Evolutionary conservation across 257 asterid genomes (phyloP), one percentile per base, ranked within the genome.

Genomic region (Vinca minor): DNA sequence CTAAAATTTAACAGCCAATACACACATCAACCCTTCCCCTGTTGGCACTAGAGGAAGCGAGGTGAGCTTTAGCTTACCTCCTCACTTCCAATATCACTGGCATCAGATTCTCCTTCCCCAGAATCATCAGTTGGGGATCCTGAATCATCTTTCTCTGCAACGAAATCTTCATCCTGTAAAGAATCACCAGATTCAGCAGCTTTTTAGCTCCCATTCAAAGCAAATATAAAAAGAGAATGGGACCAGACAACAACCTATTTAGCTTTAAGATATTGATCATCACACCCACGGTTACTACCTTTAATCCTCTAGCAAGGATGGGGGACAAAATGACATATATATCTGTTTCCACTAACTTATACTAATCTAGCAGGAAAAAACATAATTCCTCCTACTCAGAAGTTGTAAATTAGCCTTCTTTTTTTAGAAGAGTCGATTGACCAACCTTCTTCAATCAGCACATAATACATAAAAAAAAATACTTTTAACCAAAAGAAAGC

Each of bases 71-170:
- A 15, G 46, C 34, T 69, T 63, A 87, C 94, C 60, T 71, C 73
- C 71, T 79, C 92, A 62, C 63, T 83, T 64, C 87, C 95, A 54
- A 79, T 81, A 41, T 59, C 84, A 73, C 87, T 83, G 65, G 68
- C 97, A 79, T 90, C 95, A 72, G 95, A 85, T 44, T 60, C 95
- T 38, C 74, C 95, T 72, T 63, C 95, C 59, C 96, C 96, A 31
- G 96, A 91, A 79, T 86, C 95, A 82, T 91, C 98, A 50, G 96
- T 89, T 1, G 98, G 94, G 65, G 98, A 92, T 64, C 96, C 98
- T 62, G 75, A 90, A 61, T 92, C 98, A 62, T 88, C 96, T 70
- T 77, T 78, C 18, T 83, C 95, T 15, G 26, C 64, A 68, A 88
- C 91, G 77, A 89, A 92, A 77, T 92, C 96, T 68, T 82, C 90